These are phyloP conservation scores for Trypanosoma mega DNA, from an alignment of 208 protist genomes.

Conservation along the genomic window DNA sequence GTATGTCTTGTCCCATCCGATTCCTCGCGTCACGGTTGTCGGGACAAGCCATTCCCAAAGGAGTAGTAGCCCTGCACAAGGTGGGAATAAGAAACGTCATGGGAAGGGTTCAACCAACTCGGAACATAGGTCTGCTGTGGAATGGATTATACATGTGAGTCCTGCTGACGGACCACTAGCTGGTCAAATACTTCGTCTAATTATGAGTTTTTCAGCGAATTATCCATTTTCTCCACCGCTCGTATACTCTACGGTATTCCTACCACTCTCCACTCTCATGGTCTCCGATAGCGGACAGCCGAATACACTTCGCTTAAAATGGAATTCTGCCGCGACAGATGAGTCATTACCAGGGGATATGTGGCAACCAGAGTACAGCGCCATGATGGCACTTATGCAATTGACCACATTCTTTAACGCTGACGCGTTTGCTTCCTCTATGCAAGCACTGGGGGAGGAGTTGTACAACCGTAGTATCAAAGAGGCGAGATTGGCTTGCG, in stretches of 20 bases:
- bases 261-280: conserved; percentile 38
- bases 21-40: conserved; percentile 16
- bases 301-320: conserved; percentile 41
- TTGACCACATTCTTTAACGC: conserved; percentile 40
- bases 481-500: conserved; percentile 19
- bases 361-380: conserved; percentile 31
- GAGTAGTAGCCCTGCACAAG: too few species aligned
- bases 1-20: conserved; percentile 12
- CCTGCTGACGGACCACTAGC: conserved; percentile 47
- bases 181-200: conserved; percentile 37
- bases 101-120: not conserved
- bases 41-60: too few species aligned
- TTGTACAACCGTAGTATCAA: conserved; percentile 28
- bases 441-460: conserved; percentile 27
- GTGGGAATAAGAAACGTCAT: not conserved
- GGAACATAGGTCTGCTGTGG: conserved; percentile 3
- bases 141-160: conserved; percentile 44
- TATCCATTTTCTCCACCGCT: conserved; percentile 52
- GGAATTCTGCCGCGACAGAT: conserved; percentile 5
- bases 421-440: conserved; percentile 26
- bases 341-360: too few species aligned
- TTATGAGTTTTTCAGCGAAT: conserved; percentile 34
- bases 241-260: conserved; percentile 35
- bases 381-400: conserved; percentile 23
- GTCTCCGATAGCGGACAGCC: conserved; percentile 33